Conservation (phyloP, 441 rosid species). For the Euphorbia schlechtendalii region DNA sequence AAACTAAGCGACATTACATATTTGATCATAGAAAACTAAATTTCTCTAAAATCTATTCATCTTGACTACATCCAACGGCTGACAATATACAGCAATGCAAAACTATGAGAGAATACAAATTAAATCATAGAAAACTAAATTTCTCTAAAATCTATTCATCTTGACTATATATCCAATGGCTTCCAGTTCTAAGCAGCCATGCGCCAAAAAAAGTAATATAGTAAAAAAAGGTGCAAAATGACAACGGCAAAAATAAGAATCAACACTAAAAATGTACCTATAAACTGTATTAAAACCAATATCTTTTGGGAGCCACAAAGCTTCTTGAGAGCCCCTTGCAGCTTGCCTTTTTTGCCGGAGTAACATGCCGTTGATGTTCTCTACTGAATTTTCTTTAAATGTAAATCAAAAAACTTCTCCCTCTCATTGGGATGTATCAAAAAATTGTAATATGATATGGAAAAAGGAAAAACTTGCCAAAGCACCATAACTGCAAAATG, state of each 20-base stretch:
- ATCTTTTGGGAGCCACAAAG: conserved; percentile 4
- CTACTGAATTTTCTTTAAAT: background rate
- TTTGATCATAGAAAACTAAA: conserved; percentile 3
- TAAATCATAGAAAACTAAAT: conserved; percentile 1
- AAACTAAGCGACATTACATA: conserved; percentile 7
- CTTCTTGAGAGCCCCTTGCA: conserved; percentile 10
- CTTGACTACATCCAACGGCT: conserved; percentile 12
- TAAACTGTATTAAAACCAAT: conserved; percentile 5
- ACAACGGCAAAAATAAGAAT: background rate
- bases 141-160: background rate
- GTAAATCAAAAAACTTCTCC: background rate
- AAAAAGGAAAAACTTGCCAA: too few species aligned
- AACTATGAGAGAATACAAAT: conserved; percentile 10
- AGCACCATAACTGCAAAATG: background rate
- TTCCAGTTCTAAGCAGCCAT: conserved; percentile 3
- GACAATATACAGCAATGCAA: background rate
- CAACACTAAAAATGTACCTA: conserved; percentile 5
- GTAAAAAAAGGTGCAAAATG: background rate
- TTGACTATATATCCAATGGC: conserved; percentile 13
- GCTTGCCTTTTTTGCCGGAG: conserved; percentile 6
- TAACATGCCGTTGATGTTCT: background rate
- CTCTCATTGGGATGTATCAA: background rate
- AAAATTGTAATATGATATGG: background rate
- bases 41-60: background rate
- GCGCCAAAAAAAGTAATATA: background rate